These are phyloP conservation scores for Saccharomycopsis guyanensis DNA, from an alignment of 805 yeast species.

Conservation along the genomic window DNA sequence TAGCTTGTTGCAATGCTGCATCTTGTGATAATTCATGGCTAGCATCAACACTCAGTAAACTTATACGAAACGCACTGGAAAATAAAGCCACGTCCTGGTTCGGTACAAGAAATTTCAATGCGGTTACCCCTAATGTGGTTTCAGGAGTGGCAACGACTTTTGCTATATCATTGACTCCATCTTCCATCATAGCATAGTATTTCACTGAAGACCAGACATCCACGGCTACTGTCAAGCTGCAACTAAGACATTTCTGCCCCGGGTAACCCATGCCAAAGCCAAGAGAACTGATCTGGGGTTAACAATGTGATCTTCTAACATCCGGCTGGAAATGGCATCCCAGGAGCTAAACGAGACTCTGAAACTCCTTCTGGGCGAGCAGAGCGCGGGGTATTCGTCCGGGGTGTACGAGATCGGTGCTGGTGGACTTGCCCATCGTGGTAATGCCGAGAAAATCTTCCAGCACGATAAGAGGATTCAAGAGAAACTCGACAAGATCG, in stretches of 20 bases:
- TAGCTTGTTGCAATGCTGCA: slow-evolving; percentile 21
- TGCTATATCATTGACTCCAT: neutral
- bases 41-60: neutral
- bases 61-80: slow-evolving; percentile 3
- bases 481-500: slow-evolving; percentile 1
- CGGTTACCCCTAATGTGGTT: slow-evolving; percentile 29
- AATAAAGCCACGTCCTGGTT: slow-evolving; percentile 26
- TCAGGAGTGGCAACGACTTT: slow-evolving; percentile 8
- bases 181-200: neutral
- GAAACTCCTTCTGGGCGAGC: neutral
- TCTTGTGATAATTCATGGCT: neutral
- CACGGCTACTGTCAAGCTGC: too few relatives aligned
- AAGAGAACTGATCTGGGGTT: too few relatives aligned
- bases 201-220: too few relatives aligned
- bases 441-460: slow-evolving; percentile 19
- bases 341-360: neutral
- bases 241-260: too few relatives aligned
- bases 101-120: slow-evolving; percentile 34
- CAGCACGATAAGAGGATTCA: slow-evolving; percentile 3
- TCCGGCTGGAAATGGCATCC: neutral
- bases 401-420: neutral
- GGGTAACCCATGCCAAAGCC: too few relatives aligned
- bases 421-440: neutral
- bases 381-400: neutral
- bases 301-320: too few relatives aligned